Evolutionary conservation across 1,139 yeast genomes (phyloP).

Genomic region (Wickerhamomyces sp.): DNA sequence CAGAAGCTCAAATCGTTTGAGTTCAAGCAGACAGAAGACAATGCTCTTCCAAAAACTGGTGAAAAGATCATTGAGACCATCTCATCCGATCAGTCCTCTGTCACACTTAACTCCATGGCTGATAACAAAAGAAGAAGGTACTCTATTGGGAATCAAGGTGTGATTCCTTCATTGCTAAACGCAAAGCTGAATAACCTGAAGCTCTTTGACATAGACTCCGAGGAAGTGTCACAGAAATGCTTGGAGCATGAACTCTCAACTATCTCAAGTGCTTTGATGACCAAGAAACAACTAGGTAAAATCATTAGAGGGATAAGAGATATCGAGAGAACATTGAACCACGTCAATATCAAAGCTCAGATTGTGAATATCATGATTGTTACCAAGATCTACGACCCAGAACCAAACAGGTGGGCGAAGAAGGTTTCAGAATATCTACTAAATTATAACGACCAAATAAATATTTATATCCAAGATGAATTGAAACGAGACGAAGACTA

Average conservation of each 20-base stretch:
- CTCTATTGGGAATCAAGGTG: constrained; percentile 20
- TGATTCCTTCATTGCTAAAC: constrained; percentile 22
- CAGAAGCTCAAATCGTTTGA: constrained; percentile 3
- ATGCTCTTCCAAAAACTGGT: constrained; percentile 1
- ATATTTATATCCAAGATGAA: constrained; percentile 50
- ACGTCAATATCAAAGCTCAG: constrained; percentile 55
- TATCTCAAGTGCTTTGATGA: constrained; percentile 22
- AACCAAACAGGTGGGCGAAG: constrained; percentile 50
- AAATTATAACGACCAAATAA: constrained; percentile 34
- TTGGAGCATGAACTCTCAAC: constrained; percentile 21
- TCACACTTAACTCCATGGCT: background rate
- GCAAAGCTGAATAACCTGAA: constrained; percentile 23
- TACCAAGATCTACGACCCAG: constrained; percentile 65
- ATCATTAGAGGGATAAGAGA: constrained; percentile 37
- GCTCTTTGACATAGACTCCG: constrained; percentile 16
- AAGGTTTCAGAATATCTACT: constrained; percentile 58
- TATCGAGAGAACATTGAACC: constrained; percentile 45
- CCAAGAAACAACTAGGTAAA: constrained; percentile 21
- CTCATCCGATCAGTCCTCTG: constrained; percentile 9
- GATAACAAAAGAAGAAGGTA: constrained; percentile 7
- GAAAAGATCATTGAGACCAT: constrained; percentile 17
- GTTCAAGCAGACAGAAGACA: constrained; percentile 4
- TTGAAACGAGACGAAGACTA: constrained; percentile 42
- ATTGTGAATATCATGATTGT: constrained; percentile 58
- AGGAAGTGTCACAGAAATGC: too few species aligned